Evolutionary conservation across 495 filamentous ascomycete genomes (phyloP).

Genomic region (Aspergillus conjunctus): DNA sequence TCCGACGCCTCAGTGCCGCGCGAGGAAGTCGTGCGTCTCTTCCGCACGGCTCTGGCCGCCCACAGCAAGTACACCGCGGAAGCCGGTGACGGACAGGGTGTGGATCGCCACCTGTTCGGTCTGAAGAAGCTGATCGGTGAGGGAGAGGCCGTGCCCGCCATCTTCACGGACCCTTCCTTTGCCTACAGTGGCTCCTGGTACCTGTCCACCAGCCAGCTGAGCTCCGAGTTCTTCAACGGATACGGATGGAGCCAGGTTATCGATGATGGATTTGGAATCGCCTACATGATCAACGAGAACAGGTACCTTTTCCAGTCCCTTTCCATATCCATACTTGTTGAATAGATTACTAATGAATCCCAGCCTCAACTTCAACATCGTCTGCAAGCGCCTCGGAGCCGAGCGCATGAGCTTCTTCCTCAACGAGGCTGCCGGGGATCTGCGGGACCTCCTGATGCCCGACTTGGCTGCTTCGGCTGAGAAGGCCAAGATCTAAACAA

Average conservation of each 20-base stretch:
- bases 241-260: conserved; percentile 99
- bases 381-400: conserved; percentile 87
- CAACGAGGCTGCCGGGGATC: conserved; percentile 87
- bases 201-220: conserved; percentile 84
- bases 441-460: conserved; percentile 84
- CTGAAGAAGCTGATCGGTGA: conserved; percentile 87
- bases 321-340: background rate
- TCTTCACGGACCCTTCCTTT: conserved; percentile 88
- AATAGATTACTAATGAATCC: conserved; percentile 24
- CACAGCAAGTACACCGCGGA: conserved; percentile 90
- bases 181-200: conserved; percentile 87
- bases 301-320: conserved; percentile 40
- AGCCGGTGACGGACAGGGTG: conserved; percentile 88
- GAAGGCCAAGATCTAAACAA: conserved; percentile 81
- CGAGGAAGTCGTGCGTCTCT: conserved; percentile 67
- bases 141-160: conserved; percentile 75
- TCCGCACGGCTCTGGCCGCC: conserved; percentile 77
- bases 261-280: conserved; percentile 94
- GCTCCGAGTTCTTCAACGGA: conserved; percentile 96
- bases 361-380: conserved; percentile 97
- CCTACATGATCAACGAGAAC: conserved; percentile 99
- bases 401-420: conserved; percentile 94
- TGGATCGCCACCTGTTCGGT: conserved; percentile 95
- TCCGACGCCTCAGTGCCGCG: conserved; percentile 61
- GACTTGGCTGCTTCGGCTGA: conserved; percentile 68